These are phyloP conservation scores for Neoconidiobolus thromboides DNA, from an alignment of 371 early-diverging fungal genomes.

Conservation along the genomic window DNA sequence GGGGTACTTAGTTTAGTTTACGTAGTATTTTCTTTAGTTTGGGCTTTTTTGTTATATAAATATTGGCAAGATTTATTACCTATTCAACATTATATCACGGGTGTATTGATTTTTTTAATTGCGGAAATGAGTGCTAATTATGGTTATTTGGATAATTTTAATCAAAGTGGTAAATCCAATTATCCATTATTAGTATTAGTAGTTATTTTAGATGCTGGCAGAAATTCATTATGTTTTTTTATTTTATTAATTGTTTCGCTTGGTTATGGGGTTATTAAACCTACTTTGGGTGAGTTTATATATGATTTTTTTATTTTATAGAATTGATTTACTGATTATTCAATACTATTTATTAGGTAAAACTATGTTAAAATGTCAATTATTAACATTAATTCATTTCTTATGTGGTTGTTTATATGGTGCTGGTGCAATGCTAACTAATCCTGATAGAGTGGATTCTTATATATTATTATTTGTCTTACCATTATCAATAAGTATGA, in stretches of 20 bases:
- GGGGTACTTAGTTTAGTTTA: constrained; percentile 48
- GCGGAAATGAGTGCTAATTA: constrained; percentile 81
- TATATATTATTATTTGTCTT: constrained; percentile 62
- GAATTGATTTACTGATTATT: too few relatives aligned
- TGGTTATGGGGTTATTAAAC: constrained; percentile 90
- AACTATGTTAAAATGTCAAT: constrained; percentile 70
- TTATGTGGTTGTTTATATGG: constrained; percentile 74
- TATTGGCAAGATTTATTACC: constrained; percentile 76
- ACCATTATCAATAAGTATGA: constrained; percentile 78
- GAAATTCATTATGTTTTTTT: constrained; percentile 84
- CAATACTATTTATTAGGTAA: constrained; percentile 20
- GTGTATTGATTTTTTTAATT: constrained; percentile 62
- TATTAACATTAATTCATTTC: constrained; percentile 64
- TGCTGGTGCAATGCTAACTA: constrained; percentile 52
- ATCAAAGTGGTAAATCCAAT: constrained; percentile 35
- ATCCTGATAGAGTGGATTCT: constrained; percentile 46
- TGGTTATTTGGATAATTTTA: constrained; percentile 65
- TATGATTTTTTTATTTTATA: too few relatives aligned
- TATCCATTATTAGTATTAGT: constrained; percentile 33
- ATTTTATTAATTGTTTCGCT: constrained; percentile 85
- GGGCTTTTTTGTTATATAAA: constrained; percentile 53
- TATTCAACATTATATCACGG: constrained; percentile 67
- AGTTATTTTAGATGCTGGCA: constrained; percentile 67
- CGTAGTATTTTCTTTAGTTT: constrained; percentile 40
- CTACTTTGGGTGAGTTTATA: constrained; percentile 9